Evolutionary conservation across 331 rosid species (phyloP).

Genomic region (Quercus lobata): DNA sequence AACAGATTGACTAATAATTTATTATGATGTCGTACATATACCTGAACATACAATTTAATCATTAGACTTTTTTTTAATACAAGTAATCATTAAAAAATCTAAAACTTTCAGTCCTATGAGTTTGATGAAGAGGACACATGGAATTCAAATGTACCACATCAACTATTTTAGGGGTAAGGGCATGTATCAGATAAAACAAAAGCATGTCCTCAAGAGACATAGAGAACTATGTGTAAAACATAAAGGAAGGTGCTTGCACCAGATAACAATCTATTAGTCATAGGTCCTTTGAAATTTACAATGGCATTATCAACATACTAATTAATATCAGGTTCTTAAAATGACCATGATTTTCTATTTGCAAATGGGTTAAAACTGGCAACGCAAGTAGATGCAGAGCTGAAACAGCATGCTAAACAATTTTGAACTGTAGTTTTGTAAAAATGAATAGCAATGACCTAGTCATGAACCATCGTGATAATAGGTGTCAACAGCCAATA

Average conservation of each 20-base stretch:
- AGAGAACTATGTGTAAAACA: neutral
- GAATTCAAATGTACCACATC: neutral
- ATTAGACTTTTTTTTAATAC: neutral
- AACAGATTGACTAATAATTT: constrained; percentile 17
- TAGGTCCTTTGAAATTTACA: neutral
- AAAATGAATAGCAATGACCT: neutral
- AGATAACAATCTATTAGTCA: neutral
- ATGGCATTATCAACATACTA: neutral
- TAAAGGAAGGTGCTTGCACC: neutral
- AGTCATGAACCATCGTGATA: neutral
- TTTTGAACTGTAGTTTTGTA: neutral
- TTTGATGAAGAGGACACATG: neutral
- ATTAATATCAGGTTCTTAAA: neutral
- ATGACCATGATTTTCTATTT: neutral
- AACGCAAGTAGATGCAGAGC: neutral
- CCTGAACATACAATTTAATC: neutral
- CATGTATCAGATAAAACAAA: neutral
- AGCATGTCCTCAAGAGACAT: neutral
- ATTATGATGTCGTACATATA: neutral
- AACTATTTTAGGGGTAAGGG: neutral
- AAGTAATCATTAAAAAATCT: too few relatives aligned
- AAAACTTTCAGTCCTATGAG: too few relatives aligned
- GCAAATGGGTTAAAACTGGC: neutral
- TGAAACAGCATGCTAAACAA: neutral
- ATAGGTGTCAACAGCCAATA: neutral